Evolutionary conservation across 306 rosid species (phyloP).

Genomic region (Sophora flavescens): DNA sequence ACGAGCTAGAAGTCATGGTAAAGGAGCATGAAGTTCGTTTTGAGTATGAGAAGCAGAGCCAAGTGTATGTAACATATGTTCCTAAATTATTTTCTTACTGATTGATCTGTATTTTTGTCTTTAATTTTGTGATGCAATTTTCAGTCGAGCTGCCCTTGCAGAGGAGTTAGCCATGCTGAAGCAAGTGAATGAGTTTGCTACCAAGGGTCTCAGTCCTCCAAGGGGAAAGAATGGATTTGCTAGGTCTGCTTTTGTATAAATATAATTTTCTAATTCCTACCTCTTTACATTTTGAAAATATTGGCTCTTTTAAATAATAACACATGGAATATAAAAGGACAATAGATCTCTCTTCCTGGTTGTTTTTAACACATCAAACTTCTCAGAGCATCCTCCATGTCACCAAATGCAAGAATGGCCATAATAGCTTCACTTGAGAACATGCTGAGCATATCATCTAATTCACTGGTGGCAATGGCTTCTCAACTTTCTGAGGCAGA

Average conservation of each 20-base stretch:
- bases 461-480: conserved; percentile 98
- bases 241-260: conserved; percentile 55
- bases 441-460: conserved; percentile 93
- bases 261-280: conserved; percentile 1
- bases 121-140: conserved; percentile 42
- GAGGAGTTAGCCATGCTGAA: conserved; percentile 91
- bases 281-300: background rate
- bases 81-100: conserved; percentile 9
- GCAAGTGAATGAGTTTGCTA: conserved; percentile 83
- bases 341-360: conserved; percentile 35
- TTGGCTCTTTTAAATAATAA: conserved; percentile 32
- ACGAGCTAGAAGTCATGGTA: conserved; percentile 97
- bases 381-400: conserved; percentile 85
- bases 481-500: conserved; percentile 99
- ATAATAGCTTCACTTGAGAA: conserved; percentile 91
- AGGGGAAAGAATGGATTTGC: conserved; percentile 89
- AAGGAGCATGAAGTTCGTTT: conserved; percentile 97
- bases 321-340: conserved; percentile 30
- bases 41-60: conserved; percentile 97
- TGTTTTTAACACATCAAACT: conserved; percentile 49
- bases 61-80: conserved; percentile 73
- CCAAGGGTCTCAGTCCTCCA: conserved; percentile 93
- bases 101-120: conserved; percentile 31
- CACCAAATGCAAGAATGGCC: conserved; percentile 92
- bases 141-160: conserved; percentile 92